phyloP scores from a whole-genome alignment of 208 protist species.

The Leishmania amazonensis region DNA sequence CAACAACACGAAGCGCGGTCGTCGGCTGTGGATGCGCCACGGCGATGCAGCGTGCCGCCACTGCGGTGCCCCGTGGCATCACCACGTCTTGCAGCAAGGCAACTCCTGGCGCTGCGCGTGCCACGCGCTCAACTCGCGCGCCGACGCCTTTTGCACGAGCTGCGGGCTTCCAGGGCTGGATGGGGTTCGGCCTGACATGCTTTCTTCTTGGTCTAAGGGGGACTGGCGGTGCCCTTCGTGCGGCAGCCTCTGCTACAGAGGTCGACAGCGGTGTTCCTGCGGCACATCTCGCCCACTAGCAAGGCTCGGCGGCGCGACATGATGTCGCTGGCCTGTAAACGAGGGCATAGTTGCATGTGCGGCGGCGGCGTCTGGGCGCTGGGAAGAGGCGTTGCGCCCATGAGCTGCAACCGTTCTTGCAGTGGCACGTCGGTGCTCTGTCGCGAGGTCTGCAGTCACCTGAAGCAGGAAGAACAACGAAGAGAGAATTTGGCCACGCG shows the following conservation, averaged over 20 bases:
- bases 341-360: neutral
- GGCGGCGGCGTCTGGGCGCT: neutral
- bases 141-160: constrained; percentile 34
- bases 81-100: constrained; percentile 38
- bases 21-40: constrained; percentile 27
- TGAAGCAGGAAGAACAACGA: neutral
- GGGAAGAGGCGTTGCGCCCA: neutral
- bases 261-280: constrained; percentile 53
- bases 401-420: neutral
- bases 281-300: constrained; percentile 27
- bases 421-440: neutral
- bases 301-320: neutral
- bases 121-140: constrained; percentile 52
- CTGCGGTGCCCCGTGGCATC: constrained; percentile 72
- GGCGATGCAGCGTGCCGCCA: constrained; percentile 42
- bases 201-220: constrained; percentile 68
- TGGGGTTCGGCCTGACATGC: constrained; percentile 35
- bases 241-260: constrained; percentile 60
- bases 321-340: neutral
- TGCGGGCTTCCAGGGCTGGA: constrained; percentile 62
- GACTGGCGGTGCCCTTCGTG: constrained; percentile 75
- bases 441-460: neutral
- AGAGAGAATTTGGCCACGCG: neutral
- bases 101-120: constrained; percentile 76
- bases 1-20: neutral